Conservation (phyloP, 1,139 yeast genomes). For the Sugiyamaella japonica region DNA sequence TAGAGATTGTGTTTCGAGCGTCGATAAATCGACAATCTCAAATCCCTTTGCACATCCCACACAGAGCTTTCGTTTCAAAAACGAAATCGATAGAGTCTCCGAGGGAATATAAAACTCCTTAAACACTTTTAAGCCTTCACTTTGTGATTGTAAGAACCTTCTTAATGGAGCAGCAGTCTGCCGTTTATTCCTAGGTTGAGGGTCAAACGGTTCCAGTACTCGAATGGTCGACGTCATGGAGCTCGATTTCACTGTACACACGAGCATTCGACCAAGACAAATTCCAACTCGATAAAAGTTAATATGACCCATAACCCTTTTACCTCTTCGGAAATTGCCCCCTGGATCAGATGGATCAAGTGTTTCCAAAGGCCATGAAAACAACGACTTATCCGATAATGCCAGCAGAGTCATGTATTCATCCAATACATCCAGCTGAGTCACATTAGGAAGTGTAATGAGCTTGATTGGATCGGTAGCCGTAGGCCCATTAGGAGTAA, state of each 20-base stretch:
- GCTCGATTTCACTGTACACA: slow-evolving; percentile 84
- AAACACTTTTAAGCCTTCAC: slow-evolving; percentile 61
- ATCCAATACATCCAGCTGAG: slow-evolving; percentile 89
- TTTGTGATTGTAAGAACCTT: slow-evolving; percentile 48
- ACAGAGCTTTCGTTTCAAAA: slow-evolving; percentile 82
- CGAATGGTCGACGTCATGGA: slow-evolving; percentile 72
- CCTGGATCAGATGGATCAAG: slow-evolving; percentile 55
- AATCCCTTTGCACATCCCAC: slow-evolving; percentile 96
- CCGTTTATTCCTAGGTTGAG: slow-evolving; percentile 41
- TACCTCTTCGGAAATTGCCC: slow-evolving; percentile 73
- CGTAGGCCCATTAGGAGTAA: slow-evolving; percentile 47
- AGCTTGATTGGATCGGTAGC: slow-evolving; percentile 79
- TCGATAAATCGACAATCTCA: slow-evolving; percentile 83
- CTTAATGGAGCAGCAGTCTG: slow-evolving; percentile 49
- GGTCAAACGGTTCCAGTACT: slow-evolving; percentile 82
- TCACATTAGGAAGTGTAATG: slow-evolving; percentile 71
- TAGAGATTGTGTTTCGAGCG: slow-evolving; percentile 70
- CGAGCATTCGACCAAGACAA: slow-evolving; percentile 82
- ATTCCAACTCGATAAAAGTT: slow-evolving; percentile 90
- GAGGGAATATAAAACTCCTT: slow-evolving; percentile 79
- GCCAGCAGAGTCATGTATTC: slow-evolving; percentile 85
- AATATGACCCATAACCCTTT: slow-evolving; percentile 79
- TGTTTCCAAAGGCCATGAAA: slow-evolving; percentile 82
- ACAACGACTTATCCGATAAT: slow-evolving; percentile 76
- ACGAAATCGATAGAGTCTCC: slow-evolving; percentile 90